Conservation (phyloP, 2,329 filamentous ascomycete species). For the Fusarium foetens region DNA sequence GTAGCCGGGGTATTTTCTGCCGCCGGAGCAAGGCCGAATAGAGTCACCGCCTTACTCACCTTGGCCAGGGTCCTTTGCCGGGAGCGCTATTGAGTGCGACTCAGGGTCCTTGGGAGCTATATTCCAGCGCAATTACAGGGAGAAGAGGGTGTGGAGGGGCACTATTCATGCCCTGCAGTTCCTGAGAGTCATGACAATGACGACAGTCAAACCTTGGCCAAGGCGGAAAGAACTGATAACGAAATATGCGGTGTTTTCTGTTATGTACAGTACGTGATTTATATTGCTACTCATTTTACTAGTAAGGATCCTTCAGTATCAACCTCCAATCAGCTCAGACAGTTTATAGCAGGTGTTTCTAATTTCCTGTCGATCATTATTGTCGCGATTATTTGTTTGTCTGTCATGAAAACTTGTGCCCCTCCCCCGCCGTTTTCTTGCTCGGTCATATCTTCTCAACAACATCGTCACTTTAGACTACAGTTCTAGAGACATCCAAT, state of each 20-base stretch:
- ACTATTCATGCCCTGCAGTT: conserved; percentile 10
- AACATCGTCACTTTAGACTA: conserved; percentile 8
- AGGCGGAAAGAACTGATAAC: conserved; percentile 22
- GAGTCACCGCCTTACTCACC: conserved; percentile 37
- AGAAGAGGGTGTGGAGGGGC: conserved; percentile 34
- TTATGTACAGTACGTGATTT: conserved; percentile 17
- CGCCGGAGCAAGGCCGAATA: conserved; percentile 16
- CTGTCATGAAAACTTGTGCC: conserved; percentile 40
- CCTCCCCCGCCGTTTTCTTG: conserved; percentile 43
- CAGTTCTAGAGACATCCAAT: neutral
- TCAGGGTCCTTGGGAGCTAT: conserved; percentile 10
- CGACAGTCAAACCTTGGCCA: conserved; percentile 28
- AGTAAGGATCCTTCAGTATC: conserved; percentile 18
- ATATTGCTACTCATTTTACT: conserved; percentile 18
- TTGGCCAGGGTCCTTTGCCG: neutral
- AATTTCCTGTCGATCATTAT: conserved; percentile 28
- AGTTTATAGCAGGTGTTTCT: conserved; percentile 25
- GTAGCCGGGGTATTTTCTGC: conserved; percentile 43
- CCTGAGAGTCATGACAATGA: conserved; percentile 32
- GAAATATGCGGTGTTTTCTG: conserved; percentile 36
- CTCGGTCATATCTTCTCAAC: conserved; percentile 28
- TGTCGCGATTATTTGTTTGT: conserved; percentile 21
- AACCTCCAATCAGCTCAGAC: conserved; percentile 39
- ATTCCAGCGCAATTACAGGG: conserved; percentile 12
- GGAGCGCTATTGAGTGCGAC: conserved; percentile 3